phyloP scores from a whole-genome alignment of 2,329 filamentous ascomycete genomes.

The Sordariomycetes sp. region DNA sequence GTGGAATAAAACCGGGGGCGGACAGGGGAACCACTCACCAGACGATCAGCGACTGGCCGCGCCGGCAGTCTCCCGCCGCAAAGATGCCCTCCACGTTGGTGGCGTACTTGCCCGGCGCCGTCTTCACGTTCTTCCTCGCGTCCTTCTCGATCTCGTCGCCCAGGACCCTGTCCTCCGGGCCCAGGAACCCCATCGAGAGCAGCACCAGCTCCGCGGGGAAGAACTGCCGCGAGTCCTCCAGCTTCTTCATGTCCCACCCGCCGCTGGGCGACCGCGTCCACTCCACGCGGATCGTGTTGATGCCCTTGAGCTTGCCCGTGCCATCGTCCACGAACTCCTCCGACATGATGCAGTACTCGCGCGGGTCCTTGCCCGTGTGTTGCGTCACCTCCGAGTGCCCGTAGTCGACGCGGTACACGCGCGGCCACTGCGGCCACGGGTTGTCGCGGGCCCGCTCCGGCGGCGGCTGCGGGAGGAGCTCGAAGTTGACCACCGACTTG shows the following conservation, averaged over 20 bases:
- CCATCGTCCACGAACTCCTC: constrained; percentile 93
- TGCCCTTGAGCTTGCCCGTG: constrained; percentile 79
- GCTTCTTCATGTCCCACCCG: constrained; percentile 98
- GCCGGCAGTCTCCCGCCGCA: constrained; percentile 87
- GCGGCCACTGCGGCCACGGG: constrained; percentile 97
- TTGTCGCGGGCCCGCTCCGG: constrained; percentile 86
- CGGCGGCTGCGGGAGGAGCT: constrained; percentile 85
- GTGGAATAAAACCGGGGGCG: neutral
- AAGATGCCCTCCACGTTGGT: constrained; percentile 86
- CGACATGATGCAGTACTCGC: constrained; percentile 97
- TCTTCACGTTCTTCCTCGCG: constrained; percentile 92
- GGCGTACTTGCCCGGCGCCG: constrained; percentile 72
- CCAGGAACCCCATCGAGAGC: constrained; percentile 94
- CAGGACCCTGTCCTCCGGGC: constrained; percentile 79
- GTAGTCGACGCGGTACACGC: constrained; percentile 97
- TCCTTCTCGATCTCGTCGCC: constrained; percentile 88
- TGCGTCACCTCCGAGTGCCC: constrained; percentile 93
- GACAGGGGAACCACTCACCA: constrained; percentile 50
- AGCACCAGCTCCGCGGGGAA: constrained; percentile 93
- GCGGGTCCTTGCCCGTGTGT: constrained; percentile 90
- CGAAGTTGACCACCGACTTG: constrained; percentile 94
- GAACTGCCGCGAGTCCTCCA: constrained; percentile 87
- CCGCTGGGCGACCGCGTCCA: constrained; percentile 86
- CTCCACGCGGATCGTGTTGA: constrained; percentile 90
- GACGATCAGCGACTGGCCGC: constrained; percentile 91